phyloP scores from a whole-genome alignment of 1,284 basidiomycete species.

The Leccinum glutinopallens region DNA sequence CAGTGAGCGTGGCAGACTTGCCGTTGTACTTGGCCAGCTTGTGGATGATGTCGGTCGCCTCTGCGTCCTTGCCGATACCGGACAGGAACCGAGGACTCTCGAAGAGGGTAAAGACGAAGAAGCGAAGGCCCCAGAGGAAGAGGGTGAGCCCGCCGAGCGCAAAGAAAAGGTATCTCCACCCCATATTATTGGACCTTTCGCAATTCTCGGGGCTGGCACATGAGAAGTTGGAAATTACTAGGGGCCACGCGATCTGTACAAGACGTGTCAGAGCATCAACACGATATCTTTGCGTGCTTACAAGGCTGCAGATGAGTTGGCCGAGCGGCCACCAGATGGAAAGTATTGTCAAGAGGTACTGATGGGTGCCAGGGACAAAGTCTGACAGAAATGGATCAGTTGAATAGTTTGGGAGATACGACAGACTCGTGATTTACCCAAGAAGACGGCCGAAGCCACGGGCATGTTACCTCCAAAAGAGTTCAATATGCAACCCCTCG shows the following conservation, averaged over 20 bases:
- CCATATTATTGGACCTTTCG: constrained; percentile 48
- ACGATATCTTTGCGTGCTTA: constrained; percentile 38
- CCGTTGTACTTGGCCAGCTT: constrained; percentile 65
- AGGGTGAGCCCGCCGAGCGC: constrained; percentile 51
- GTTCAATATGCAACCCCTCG: not conserved
- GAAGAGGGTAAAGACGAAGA: constrained; percentile 59
- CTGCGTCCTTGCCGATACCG: constrained; percentile 59
- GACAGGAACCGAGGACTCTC: constrained; percentile 69
- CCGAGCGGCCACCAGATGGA: constrained; percentile 76
- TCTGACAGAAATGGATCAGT: constrained; percentile 42
- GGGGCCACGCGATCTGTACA: constrained; percentile 49
- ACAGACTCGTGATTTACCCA: constrained; percentile 42
- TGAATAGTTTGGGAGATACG: not conserved
- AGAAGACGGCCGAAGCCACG: constrained; percentile 66
- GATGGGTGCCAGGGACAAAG: constrained; percentile 66
- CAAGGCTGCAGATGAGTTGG: constrained; percentile 62
- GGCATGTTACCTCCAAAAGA: constrained; percentile 51
- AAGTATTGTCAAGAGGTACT: constrained; percentile 68
- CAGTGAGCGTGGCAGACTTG: constrained; percentile 38
- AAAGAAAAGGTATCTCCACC: constrained; percentile 59
- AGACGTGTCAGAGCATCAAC: not conserved
- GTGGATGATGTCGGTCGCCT: constrained; percentile 62
- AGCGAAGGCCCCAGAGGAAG: constrained; percentile 57
- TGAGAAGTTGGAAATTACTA: constrained; percentile 49
- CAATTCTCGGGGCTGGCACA: constrained; percentile 41